Conservation (phyloP, 169 alveolate genomes). For the Pseudocohnilembus persalinus region DNA sequence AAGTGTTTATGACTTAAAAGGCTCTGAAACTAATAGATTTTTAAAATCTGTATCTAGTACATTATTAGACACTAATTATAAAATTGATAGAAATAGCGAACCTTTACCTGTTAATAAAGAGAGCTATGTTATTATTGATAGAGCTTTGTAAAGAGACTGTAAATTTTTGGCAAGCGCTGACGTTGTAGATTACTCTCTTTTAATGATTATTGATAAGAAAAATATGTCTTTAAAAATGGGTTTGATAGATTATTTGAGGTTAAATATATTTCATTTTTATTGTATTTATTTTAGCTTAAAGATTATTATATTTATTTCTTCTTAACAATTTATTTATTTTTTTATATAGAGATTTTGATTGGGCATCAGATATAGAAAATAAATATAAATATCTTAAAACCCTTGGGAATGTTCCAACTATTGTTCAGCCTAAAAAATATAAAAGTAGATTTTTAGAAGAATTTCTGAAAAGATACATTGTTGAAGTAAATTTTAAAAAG, state of each 20-base stretch:
- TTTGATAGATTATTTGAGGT: constrained; percentile 56
- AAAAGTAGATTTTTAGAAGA: constrained; percentile 51
- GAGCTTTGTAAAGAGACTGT: constrained; percentile 53
- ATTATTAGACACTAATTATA: constrained; percentile 57
- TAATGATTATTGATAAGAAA: constrained; percentile 47
- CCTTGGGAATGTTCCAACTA: constrained; percentile 56
- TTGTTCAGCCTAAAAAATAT: constrained; percentile 54
- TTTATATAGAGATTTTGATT: background rate
- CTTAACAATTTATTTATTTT: background rate
- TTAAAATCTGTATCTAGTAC: constrained; percentile 33
- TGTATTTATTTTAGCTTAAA: too few relatives aligned
- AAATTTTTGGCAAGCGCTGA: constrained; percentile 42
- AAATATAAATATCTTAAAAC: constrained; percentile 44
- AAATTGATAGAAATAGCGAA: constrained; percentile 51
- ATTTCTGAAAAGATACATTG: constrained; percentile 44
- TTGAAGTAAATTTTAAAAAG: constrained; percentile 17
- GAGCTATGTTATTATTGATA: constrained; percentile 30
- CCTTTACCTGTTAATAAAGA: constrained; percentile 53
- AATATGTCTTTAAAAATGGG: constrained; percentile 47
- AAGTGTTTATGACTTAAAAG: constrained; percentile 58
- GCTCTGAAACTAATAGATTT: constrained; percentile 54
- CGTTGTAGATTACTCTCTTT: constrained; percentile 56
- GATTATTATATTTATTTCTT: too few relatives aligned
- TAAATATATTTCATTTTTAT: constrained; percentile 58
- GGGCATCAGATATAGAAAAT: constrained; percentile 39